Evolutionary conservation across 2,329 filamentous ascomycete genomes (phyloP).

Genomic region (Verticillium dahliae): DNA sequence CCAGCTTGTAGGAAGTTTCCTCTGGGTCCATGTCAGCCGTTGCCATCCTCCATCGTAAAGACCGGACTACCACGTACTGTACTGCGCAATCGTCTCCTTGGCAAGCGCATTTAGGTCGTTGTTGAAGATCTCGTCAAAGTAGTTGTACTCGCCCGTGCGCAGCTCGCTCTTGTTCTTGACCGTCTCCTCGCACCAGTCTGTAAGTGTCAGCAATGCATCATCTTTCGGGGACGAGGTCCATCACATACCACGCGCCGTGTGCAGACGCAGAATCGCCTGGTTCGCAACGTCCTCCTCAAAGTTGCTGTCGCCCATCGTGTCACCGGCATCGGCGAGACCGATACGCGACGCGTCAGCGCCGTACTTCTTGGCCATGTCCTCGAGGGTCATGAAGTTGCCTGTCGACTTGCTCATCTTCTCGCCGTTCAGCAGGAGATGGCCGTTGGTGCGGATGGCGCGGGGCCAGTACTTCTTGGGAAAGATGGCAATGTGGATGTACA

Average conservation of each 20-base stretch:
- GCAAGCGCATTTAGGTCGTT: constrained; percentile 88
- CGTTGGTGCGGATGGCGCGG: constrained; percentile 76
- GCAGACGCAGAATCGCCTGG: constrained; percentile 80
- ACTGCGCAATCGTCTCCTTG: constrained; percentile 72
- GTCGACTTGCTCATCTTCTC: constrained; percentile 99
- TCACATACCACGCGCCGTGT: constrained; percentile 19
- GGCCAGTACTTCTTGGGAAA: constrained; percentile 86
- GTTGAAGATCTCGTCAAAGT: constrained; percentile 84
- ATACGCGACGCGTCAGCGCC: constrained; percentile 90
- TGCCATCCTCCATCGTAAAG: background rate
- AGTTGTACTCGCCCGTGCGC: constrained; percentile 69
- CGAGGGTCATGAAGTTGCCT: constrained; percentile 91
- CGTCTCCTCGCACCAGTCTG: constrained; percentile 88
- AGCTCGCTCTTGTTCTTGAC: constrained; percentile 64
- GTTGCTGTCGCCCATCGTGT: constrained; percentile 92
- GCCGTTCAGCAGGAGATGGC: constrained; percentile 88
- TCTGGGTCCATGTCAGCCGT: background rate
- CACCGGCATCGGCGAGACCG: constrained; percentile 88
- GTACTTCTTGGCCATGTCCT: constrained; percentile 82
- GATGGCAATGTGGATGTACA: constrained; percentile 88
- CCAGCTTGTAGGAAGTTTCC: constrained; percentile 48
- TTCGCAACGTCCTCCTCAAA: constrained; percentile 95
- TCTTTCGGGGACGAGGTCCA: background rate
- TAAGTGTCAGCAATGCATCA: constrained; percentile 18
- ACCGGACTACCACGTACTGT: constrained; percentile 28